Conservation (phyloP, 2,329 filamentous ascomycete genomes). For the Curvularia eragrostidis region DNA sequence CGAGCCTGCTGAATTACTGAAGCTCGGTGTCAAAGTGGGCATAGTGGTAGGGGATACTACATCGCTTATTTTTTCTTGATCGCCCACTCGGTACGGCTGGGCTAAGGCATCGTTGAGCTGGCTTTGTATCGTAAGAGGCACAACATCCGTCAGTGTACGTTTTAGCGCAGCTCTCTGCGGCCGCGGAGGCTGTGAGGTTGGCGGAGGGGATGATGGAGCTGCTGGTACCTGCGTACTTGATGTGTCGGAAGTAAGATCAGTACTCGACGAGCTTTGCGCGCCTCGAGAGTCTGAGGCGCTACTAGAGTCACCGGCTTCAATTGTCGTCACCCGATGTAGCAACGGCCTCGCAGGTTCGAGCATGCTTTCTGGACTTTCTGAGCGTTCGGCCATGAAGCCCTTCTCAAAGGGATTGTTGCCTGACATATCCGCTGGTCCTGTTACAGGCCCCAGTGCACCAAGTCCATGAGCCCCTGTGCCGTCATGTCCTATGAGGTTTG, state of each 20-base stretch:
- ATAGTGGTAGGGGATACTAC: slow-evolving; percentile 57
- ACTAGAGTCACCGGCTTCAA: slow-evolving; percentile 15
- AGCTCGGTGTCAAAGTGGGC: slow-evolving; percentile 45
- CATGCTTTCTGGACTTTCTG: slow-evolving; percentile 54
- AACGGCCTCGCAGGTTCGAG: slow-evolving; percentile 30
- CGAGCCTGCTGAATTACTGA: slow-evolving; percentile 43
- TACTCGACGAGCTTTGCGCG: slow-evolving; percentile 26
- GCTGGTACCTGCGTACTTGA: slow-evolving; percentile 28
- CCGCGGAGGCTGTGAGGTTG: slow-evolving; percentile 31
- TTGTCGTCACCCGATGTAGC: slow-evolving; percentile 22
- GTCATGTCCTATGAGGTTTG: slow-evolving; percentile 76
- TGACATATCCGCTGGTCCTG: slow-evolving; percentile 76
- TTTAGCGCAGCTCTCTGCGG: slow-evolving; percentile 70
- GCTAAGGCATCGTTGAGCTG: slow-evolving; percentile 85
- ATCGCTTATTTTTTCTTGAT: slow-evolving; percentile 52
- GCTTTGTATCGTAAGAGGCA: slow-evolving; percentile 75
- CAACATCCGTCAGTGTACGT: slow-evolving; percentile 86
- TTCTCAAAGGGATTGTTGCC: slow-evolving; percentile 85
- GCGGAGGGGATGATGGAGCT: slow-evolving; percentile 28
- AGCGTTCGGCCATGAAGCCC: slow-evolving; percentile 68
- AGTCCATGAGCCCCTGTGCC: slow-evolving; percentile 62
- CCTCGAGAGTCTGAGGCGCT: slow-evolving; percentile 22
- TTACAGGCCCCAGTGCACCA: slow-evolving; percentile 69
- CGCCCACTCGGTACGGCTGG: slow-evolving; percentile 75
- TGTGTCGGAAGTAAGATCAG: slow-evolving; percentile 32